Percentiles rank a stretch among this genome's conserved stretches.
Conservation (phyloP, 2,329 filamentous ascomycete species). For the Fusarium sacchari region DNA sequence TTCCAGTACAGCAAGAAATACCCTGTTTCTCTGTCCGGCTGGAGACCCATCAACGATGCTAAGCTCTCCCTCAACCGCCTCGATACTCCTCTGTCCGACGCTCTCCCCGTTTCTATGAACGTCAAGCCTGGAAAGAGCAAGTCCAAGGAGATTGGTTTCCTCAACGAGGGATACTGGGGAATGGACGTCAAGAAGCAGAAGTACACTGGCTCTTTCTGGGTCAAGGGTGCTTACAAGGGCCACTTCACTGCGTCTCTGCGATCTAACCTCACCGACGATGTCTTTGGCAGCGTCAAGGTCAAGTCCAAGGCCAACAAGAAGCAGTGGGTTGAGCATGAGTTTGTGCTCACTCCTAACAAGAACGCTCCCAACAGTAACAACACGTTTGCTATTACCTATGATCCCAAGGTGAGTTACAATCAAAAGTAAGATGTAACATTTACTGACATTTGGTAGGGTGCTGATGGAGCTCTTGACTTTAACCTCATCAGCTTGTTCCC, state of each 20-base stretch:
- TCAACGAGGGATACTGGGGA: constrained; percentile 67
- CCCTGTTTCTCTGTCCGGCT: constrained; percentile 57
- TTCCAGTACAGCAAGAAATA: constrained; percentile 66
- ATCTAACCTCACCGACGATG: constrained; percentile 56
- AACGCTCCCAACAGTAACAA: constrained; percentile 66
- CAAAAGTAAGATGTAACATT: rapidly evolving
- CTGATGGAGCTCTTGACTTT: constrained; percentile 61
- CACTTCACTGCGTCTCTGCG: constrained; percentile 59
- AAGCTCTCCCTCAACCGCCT: constrained; percentile 59
- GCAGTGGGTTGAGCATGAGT: constrained; percentile 64
- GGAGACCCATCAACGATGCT: constrained; percentile 56
- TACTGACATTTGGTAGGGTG: constrained; percentile 41
- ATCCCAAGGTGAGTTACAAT: constrained; percentile 43
- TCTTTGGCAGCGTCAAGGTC: constrained; percentile 59
- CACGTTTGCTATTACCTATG: constrained; percentile 64
- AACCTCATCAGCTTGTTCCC: constrained; percentile 69
- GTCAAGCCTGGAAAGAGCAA: constrained; percentile 48
- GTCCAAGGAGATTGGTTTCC: constrained; percentile 55
- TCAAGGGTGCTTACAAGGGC: constrained; percentile 60
- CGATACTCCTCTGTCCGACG: constrained; percentile 60
- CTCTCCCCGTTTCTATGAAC: constrained; percentile 62
- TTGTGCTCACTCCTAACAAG: constrained; percentile 53
- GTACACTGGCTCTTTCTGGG: constrained; percentile 64
- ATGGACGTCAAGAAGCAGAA: constrained; percentile 60
- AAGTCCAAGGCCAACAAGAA: constrained; percentile 52